Evolutionary conservation across 306 rosid genomes (phyloP), one percentile per base, ranked within the genome.

Genomic region (Quillaja saponaria): DNA sequence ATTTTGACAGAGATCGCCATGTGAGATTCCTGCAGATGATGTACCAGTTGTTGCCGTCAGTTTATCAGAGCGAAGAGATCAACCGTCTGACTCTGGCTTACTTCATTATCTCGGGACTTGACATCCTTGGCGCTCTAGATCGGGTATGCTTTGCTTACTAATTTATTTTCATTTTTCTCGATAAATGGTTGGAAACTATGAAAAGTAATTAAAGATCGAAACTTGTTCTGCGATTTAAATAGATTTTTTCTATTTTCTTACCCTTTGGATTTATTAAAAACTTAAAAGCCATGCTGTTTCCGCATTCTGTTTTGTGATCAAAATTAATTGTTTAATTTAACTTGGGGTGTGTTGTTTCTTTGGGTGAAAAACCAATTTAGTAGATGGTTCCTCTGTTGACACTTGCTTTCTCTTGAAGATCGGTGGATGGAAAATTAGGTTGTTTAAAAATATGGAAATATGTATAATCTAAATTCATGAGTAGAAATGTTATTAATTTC

Each of bases 21-120:
- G 78, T 72, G 11, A 71, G 37, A 12, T 92, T 72, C 63, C 49
- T 73, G 20, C 64, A 84, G 82, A 79, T 87, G 94, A 85, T 85
- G 99, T 81, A 83, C 45, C 71, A 85, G 64, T 34, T 85, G 15
- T 74, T 94, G 50, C 99, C 95, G 3, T 40, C 72, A 10, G 77
- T 77, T 4, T 89, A 87, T 35, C 91, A 87, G 61, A 33, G 64
- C 11, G 95, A 89, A 56, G 99, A 94, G 79, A 76, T 85, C 76
- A 94, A 87, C 63, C 94, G 83, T 58, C 90, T 89, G 77, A 94
- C 99, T 47, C 90, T 89, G 56, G 97, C 99, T 57, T 85, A 83
- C 90, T 94, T 94, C 11, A 81, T 87, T 52, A 72, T 94, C 82
- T 83, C 96, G 51, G 84, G 91, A 57, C 86, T 94, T 25, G 86